Evolutionary conservation across 2,329 filamentous ascomycete species (phyloP).

Genomic region (Exophiala dermatitidis): DNA sequence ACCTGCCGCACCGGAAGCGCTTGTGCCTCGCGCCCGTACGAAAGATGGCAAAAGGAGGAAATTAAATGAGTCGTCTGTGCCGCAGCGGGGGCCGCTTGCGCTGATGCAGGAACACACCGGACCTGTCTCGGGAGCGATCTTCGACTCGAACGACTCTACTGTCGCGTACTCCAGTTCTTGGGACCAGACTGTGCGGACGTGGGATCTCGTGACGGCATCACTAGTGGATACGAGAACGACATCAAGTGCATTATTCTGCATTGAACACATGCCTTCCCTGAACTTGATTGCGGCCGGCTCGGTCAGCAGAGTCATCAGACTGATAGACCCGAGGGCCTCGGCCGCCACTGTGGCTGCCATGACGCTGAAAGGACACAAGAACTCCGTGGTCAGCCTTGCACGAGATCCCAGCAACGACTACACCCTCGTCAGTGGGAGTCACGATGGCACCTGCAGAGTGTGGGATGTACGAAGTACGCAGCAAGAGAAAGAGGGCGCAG

Average conservation of each 20-base stretch:
- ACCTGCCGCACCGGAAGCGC: conserved; percentile 60
- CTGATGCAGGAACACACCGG: conserved; percentile 65
- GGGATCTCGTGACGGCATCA: conserved; percentile 75
- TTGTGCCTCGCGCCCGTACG: conserved; percentile 60
- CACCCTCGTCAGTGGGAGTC: conserved; percentile 78
- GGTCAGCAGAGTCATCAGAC: conserved; percentile 75
- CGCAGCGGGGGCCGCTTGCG: conserved; percentile 71
- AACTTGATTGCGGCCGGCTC: conserved; percentile 67
- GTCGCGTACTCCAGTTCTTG: conserved; percentile 87
- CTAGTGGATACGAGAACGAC: conserved; percentile 79
- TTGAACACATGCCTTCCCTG: conserved; percentile 63
- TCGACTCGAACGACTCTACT: conserved; percentile 76
- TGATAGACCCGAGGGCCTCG: conserved; percentile 82
- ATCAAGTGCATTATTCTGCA: conserved; percentile 71
- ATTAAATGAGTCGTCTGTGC: conserved; percentile 51
- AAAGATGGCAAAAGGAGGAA: conserved; percentile 70
- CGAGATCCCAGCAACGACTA: conserved; percentile 62
- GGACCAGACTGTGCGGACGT: conserved; percentile 84
- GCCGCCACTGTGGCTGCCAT: conserved; percentile 72
- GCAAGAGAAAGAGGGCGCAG: conserved; percentile 53
- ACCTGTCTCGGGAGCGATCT: conserved; percentile 70
- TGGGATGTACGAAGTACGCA: conserved; percentile 76
- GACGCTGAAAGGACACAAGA: conserved; percentile 85
- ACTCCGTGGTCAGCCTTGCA: conserved; percentile 57
- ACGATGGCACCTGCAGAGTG: conserved; percentile 85